Conservation (phyloP, 169 alveolate genomes). For the Cyclospora cayetanensis region DNA sequence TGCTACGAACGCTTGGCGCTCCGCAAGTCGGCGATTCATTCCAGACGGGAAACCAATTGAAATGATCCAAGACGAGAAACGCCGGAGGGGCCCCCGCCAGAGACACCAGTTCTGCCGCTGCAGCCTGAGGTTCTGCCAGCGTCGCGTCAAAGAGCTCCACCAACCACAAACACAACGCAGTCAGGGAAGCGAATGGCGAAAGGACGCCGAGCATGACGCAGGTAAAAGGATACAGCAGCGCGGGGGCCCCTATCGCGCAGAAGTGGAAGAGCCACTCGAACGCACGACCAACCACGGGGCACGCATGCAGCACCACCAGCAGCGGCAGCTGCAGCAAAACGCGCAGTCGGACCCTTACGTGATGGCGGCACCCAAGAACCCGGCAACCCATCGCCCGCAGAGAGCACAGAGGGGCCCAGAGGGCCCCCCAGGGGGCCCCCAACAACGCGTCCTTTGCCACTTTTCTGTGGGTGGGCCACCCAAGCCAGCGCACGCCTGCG, state of each 20-base stretch:
- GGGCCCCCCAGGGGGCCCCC: constrained; percentile 14
- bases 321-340: constrained; percentile 55
- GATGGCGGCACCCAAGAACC: constrained; percentile 2
- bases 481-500: neutral
- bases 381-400: neutral
- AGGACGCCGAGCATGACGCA: neutral
- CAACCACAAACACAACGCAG: constrained; percentile 26
- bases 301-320: constrained; percentile 48
- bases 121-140: constrained; percentile 15
- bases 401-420: neutral
- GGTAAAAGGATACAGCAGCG: neutral
- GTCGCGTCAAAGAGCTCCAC: constrained; percentile 27
- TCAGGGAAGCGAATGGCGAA: constrained; percentile 13
- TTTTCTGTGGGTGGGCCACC: neutral
- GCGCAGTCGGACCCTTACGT: neutral
- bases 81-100: constrained; percentile 51
- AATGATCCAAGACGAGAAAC: neutral
- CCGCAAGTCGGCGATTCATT: neutral
- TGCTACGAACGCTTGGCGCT: constrained; percentile 39
- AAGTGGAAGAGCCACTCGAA: constrained; percentile 29
- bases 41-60: constrained; percentile 28
- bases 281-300: constrained; percentile 37
- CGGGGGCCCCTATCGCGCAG: constrained; percentile 28
- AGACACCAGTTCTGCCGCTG: constrained; percentile 27
- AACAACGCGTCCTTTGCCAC: neutral